These are phyloP conservation scores for Yamadazyma kanchanaburiensis DNA, from an alignment of 1,139 yeast species.

Conservation along the genomic window DNA sequence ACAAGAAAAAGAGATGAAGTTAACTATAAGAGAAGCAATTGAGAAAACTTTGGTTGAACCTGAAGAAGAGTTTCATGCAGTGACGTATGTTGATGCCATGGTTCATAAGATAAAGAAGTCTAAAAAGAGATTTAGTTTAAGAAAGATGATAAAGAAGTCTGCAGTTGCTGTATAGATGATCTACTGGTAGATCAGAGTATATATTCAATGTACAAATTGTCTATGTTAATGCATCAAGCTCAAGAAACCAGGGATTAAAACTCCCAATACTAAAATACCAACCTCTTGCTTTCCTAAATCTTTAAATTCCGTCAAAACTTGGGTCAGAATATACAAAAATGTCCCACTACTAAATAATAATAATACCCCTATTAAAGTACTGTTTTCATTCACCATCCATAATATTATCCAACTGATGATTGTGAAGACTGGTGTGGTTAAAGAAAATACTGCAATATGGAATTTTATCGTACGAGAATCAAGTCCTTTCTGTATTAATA, in stretches of 20 bases:
- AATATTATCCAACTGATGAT: constrained; percentile 42
- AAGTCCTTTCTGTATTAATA: constrained; percentile 42
- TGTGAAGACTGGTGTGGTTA: constrained; percentile 54
- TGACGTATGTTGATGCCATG: constrained; percentile 14
- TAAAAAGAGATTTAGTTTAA: constrained; percentile 1
- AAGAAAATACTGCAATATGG: constrained; percentile 46
- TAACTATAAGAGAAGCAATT: constrained; percentile 1
- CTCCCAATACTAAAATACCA: constrained; percentile 7
- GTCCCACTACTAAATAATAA: constrained; percentile 70
- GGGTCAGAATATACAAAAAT: constrained; percentile 66
- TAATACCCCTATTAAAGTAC: constrained; percentile 47
- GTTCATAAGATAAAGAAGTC: constrained; percentile 5
- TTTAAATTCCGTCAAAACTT: constrained; percentile 17
- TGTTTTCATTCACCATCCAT: constrained; percentile 22
- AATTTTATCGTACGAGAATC: constrained; percentile 28
- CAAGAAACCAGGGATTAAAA: constrained; percentile 11
- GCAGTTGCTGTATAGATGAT: too few species aligned
- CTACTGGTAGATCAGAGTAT: too few species aligned
- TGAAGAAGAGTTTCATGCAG: constrained; percentile 7
- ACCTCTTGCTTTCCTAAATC: constrained; percentile 5
- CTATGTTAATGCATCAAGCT: constrained; percentile 10
- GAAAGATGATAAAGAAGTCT: too few species aligned
- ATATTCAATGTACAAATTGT: constrained; percentile 1
- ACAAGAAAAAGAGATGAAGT: background rate
- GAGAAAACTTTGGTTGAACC: constrained; percentile 5